Conservation (phyloP, 1,284 basidiomycete species). For the Grifola frondosa region DNA sequence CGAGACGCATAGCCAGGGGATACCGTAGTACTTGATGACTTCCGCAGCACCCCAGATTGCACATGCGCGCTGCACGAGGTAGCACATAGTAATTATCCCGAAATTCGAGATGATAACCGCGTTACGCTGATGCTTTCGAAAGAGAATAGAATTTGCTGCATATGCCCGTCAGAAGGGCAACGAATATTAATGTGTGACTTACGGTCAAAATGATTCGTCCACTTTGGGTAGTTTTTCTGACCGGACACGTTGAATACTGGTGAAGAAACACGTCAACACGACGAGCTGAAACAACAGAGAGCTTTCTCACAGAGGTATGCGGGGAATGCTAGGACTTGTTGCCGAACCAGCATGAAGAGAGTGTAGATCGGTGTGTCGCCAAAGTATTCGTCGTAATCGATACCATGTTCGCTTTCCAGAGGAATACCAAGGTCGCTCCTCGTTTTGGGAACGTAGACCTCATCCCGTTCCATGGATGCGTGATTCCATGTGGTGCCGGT, state of each 20-base stretch:
- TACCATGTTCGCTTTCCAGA: constrained; percentile 28
- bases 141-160: constrained; percentile 54
- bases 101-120: constrained; percentile 56
- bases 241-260: constrained; percentile 63
- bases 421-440: constrained; percentile 51
- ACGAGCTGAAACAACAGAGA: neutral
- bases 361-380: constrained; percentile 63
- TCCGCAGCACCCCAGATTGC: constrained; percentile 35
- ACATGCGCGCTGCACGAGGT: constrained; percentile 35
- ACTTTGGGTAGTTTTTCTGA: constrained; percentile 65
- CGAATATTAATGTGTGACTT: constrained; percentile 20
- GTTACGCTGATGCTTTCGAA: constrained; percentile 48
- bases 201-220: constrained; percentile 63
- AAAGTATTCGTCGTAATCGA: constrained; percentile 56
- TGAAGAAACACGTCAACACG: neutral
- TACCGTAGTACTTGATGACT: constrained; percentile 54
- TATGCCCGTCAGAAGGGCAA: constrained; percentile 36
- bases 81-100: constrained; percentile 50
- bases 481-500: constrained; percentile 48
- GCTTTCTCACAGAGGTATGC: constrained; percentile 57
- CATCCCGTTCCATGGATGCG: constrained; percentile 51
- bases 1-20: constrained; percentile 56
- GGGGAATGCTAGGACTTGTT: constrained; percentile 76
- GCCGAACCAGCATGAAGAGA: constrained; percentile 48
- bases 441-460: constrained; percentile 61